Evolutionary conservation across 1,284 basidiomycete species (phyloP), one percentile per base, ranked within the genome.

Genomic region (Pholiota adiposa): DNA sequence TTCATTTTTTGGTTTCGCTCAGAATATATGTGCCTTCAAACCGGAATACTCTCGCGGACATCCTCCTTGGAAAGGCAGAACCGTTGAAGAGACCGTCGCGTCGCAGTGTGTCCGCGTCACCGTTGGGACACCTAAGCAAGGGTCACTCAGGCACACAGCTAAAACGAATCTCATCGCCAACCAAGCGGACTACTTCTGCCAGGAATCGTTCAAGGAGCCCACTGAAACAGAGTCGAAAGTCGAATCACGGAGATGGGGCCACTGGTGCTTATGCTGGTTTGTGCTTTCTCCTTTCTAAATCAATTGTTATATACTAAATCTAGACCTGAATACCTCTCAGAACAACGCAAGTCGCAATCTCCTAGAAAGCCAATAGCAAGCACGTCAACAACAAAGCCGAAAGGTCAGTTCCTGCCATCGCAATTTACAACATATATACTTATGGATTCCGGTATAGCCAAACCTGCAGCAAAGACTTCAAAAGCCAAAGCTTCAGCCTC

Each of bases 11-110:
- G 18, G 23, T 27, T 8, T 40, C 40, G 36, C 14, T 27, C 34
- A 79, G 78, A 1, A 77, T 78, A 48, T 79, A 76, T 53, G 69
- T 75, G 41, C 75, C 77, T 0, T 68, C 71, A 5, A 71, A 66
- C 46, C 64, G 73, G 51, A 77, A 73, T 60, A 73, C 68, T 21
- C 67, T 78, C 19, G 71, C 70, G 12, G 73, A 78, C 62, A 76
- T 78, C 53, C 68, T 79, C 6, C 67, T 77, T n/a, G 75, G 74
- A 25, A 72, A 74, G 29, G 71, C 69, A 5, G 63, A 69, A 36
- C 67, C 71, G 7, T 49, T 69, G 16, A 66, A 67, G 48, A 72
- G 66, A 51, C 70, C 70, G 19, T 21, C 63, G 18, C 63, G 62
- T 49, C 69, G 67, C 31, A 65, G 65, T 53, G 59, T 60, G 21